These are phyloP conservation scores for Pyrenula aspistea DNA, from an alignment of 495 filamentous ascomycete genomes.

Conservation along the genomic window DNA sequence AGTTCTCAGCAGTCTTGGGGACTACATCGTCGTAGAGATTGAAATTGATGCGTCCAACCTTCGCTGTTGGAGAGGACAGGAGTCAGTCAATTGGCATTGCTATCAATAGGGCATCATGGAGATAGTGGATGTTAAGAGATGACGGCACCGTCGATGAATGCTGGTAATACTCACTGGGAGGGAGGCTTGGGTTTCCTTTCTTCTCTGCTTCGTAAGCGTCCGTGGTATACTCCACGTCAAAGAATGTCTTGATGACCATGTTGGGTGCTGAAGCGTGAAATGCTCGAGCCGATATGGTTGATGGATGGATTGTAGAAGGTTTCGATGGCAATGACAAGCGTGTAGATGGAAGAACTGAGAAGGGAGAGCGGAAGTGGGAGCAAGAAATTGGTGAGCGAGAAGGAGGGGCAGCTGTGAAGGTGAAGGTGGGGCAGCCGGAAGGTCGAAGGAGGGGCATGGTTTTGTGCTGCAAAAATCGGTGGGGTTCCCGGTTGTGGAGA, in stretches of 20 bases:
- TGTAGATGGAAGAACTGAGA: constrained; percentile 16
- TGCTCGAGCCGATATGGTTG: constrained; percentile 15
- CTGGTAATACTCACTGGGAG: constrained; percentile 1
- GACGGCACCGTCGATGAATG: constrained; percentile 1
- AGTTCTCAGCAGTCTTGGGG: constrained; percentile 92
- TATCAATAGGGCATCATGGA: constrained; percentile 8
- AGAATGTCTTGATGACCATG: constrained; percentile 58
- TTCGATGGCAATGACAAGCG: constrained; percentile 19
- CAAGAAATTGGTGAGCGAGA: constrained; percentile 14
- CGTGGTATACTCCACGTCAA: constrained; percentile 51
- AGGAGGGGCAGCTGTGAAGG: constrained; percentile 5
- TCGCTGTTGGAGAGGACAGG: constrained; percentile 34
- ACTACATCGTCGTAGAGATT: constrained; percentile 77
- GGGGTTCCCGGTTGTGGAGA: constrained; percentile 4
- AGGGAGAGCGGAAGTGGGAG: constrained; percentile 32
- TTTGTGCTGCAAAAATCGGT: neutral
- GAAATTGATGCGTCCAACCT: constrained; percentile 77
- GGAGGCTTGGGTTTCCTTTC: constrained; percentile 6
- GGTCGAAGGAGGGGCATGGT: constrained; percentile 16
- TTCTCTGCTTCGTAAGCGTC: constrained; percentile 45
- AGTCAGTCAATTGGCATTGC: constrained; percentile 10
- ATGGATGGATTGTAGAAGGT: constrained; percentile 28
- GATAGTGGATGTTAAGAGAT: constrained; percentile 6
- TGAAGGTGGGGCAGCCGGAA: constrained; percentile 26
- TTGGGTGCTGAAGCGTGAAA: constrained; percentile 52